Evolutionary conservation across 495 filamentous ascomycete species (phyloP).

Genomic region (Entonaema liquescens): DNA sequence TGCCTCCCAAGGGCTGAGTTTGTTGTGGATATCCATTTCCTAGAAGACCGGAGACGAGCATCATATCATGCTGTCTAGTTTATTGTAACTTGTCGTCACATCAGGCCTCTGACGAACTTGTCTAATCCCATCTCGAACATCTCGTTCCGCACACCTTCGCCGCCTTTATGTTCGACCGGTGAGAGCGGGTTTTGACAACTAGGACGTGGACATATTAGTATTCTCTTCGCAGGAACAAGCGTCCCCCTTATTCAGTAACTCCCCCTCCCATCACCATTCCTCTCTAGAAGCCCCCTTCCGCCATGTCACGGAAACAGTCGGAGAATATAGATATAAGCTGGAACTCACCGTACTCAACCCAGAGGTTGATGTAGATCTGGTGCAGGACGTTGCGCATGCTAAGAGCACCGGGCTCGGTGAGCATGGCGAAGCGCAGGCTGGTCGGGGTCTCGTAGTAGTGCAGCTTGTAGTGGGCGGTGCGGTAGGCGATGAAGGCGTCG

Average conservation of each 20-base stretch:
- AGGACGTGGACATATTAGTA: slow-evolving; percentile 21
- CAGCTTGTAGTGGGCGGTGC: slow-evolving; percentile 94
- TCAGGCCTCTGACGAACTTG: slow-evolving; percentile 72
- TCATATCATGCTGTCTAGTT: neutral
- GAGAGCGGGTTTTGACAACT: slow-evolving; percentile 97
- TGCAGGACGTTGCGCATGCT: slow-evolving; percentile 93
- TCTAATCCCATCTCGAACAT: slow-evolving; percentile 92
- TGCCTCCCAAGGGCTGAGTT: neutral
- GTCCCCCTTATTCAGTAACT: neutral
- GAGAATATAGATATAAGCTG: no score
- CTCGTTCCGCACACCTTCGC: slow-evolving; percentile 90
- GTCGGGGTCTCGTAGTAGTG: slow-evolving; percentile 99
- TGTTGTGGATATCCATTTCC: neutral
- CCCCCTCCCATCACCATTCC: no score
- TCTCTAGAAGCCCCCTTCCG: no score
- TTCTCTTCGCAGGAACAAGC: neutral
- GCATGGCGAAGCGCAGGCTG: slow-evolving; percentile 93
- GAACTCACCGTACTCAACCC: slow-evolving; percentile 86
- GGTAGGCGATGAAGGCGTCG: slow-evolving; percentile 90
- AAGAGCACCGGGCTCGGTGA: slow-evolving; percentile 87
- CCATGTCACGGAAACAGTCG: no score
- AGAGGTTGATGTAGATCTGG: slow-evolving; percentile 98
- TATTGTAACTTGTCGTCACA: slow-evolving; percentile 45
- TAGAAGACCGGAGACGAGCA: neutral
- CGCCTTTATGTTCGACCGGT: slow-evolving; percentile 87